Conservation (phyloP, 495 filamentous ascomycete species). For the Cudoniella acicularis region DNA sequence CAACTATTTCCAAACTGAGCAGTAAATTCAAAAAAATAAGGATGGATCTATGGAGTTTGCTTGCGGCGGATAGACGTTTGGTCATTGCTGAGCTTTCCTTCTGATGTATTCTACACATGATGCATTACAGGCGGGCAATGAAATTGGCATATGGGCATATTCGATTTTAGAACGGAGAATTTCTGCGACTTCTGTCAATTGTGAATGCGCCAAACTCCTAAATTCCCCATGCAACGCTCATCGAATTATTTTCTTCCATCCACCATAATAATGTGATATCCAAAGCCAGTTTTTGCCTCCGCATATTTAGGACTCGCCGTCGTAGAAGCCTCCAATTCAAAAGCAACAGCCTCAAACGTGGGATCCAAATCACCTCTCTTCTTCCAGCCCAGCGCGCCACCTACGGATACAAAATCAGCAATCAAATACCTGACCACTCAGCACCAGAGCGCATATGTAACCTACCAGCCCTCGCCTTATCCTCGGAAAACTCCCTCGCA, state of each 20-base stretch:
- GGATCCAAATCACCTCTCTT: conserved; percentile 66
- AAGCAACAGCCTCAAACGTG: conserved; percentile 79
- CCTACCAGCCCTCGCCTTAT: conserved; percentile 86
- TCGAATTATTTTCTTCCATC: conserved; percentile 59
- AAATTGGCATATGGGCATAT: conserved; percentile 24
- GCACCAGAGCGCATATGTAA: conserved; percentile 23
- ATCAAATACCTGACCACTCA: background rate
- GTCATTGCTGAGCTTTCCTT: conserved; percentile 22
- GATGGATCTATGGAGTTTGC: conserved; percentile 20
- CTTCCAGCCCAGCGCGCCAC: conserved; percentile 84
- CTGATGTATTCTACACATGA: conserved; percentile 24
- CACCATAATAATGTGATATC: conserved; percentile 96
- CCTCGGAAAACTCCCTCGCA: conserved; percentile 79
- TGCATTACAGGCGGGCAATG: conserved; percentile 28
- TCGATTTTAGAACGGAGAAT: background rate
- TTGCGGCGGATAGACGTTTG: conserved; percentile 23
- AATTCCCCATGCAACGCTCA: background rate
- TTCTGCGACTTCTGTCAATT: background rate
- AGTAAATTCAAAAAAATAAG: conserved; percentile 36
- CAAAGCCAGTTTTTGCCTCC: conserved; percentile 78
- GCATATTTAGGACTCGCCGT: conserved; percentile 71
- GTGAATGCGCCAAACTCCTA: conserved; percentile 10
- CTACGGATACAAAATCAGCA: conserved; percentile 25
- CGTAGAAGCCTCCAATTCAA: conserved; percentile 70
- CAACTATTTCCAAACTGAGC: conserved; percentile 96